Conservation (phyloP, 192 early-diverging fungal species). For the Backusella liffmaniae region DNA sequence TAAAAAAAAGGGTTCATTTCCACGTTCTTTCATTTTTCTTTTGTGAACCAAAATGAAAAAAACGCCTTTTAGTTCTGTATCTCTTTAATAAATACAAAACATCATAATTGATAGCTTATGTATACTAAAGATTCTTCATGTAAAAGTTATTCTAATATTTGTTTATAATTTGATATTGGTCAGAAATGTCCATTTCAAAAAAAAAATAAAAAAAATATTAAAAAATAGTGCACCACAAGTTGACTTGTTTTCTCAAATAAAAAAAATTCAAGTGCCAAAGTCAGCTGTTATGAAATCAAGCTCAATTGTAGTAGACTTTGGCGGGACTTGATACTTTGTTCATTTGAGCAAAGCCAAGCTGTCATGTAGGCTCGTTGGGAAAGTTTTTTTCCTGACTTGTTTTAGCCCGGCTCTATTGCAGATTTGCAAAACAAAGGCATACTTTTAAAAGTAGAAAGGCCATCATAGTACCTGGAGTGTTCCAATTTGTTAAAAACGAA, state of each 20-base stretch:
- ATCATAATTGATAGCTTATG: neutral
- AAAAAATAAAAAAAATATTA: neutral
- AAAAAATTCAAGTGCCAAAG: neutral
- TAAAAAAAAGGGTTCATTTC: neutral
- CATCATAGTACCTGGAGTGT: constrained; percentile 34
- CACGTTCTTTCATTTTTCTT: neutral
- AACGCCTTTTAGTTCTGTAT: neutral
- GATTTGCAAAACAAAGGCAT: constrained; percentile 10
- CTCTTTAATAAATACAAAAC: neutral
- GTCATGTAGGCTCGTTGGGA: constrained; percentile 19
- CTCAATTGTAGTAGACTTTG: neutral
- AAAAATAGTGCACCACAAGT: neutral
- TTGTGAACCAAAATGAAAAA: neutral
- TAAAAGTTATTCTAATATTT: neutral
- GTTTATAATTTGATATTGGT: neutral
- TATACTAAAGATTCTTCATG: neutral
- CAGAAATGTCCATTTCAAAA: neutral
- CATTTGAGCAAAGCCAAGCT: neutral
- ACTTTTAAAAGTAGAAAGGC: constrained; percentile 8
- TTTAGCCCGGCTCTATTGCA: constrained; percentile 24
- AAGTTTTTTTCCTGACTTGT: constrained; percentile 27
- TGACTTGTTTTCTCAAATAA: neutral
- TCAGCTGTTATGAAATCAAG: neutral
- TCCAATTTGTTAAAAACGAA: neutral
- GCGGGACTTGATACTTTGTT: constrained; percentile 12